Evolutionary conservation across 2,329 filamentous ascomycete species (phyloP), one percentile per base, ranked within the genome.

Genomic region (Macrophomina phaseolina): DNA sequence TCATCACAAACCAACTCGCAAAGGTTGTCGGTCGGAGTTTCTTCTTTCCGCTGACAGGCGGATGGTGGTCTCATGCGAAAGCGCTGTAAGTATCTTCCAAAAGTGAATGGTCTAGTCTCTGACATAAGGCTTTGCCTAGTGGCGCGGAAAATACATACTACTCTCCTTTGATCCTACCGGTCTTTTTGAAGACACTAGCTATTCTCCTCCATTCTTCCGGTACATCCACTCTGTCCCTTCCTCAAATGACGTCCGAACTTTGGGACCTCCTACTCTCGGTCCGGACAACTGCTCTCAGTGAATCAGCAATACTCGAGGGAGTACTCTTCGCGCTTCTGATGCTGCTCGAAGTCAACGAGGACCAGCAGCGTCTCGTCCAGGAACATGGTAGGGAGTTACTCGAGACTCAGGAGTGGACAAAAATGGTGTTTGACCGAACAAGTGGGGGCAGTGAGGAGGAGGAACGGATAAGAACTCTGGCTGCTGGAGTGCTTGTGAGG

Each of bases 391-490:
- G 88, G 66, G 89, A 94, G 76, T 81, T 98, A 28, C 84, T 97
- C 62, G 94, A 98, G 83, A 91, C 92, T 68, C 87, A 92, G 72
- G 91, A 93, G 73, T 99, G 95, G 95, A 91, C 92, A 1, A 85
- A 88, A 51, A 83, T 84, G 65, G 86, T 97, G 1, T 96, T 97
- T 78, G 87, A 90, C 64, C 72, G 74, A 42, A 65, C 79, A 61
- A 68, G 70, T 67, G 68, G 82, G 82, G 68, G 77, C 65, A 81
- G 83, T 23, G 80, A 82, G 45, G 82, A 84, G 52, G 90, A 97
- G 75, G 91, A 91, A 67, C 89, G 90, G 69, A 87, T 94, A 38
- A 90, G 93, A 81, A 91, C 89, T 81, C 74, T 95, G 73, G 90
- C 91, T 4, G 92, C 92, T 0, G 91, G 89, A 0, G 89, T 93